Evolutionary conservation across 345 rosid species (phyloP).

Genomic region (Lepidium aucheri): DNA sequence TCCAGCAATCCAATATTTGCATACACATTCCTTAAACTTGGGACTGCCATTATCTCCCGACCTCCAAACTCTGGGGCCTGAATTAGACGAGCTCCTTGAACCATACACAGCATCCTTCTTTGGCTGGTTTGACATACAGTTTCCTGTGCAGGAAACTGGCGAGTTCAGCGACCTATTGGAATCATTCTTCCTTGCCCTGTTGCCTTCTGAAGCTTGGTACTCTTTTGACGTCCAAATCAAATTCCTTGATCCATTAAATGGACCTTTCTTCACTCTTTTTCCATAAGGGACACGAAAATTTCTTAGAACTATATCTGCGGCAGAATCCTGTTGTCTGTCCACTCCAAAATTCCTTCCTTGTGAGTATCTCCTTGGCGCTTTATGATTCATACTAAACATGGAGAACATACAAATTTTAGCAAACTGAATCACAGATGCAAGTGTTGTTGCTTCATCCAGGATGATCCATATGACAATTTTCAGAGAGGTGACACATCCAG

Average conservation of each 20-base stretch:
- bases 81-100: not conserved
- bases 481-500: not conserved
- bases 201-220: not conserved
- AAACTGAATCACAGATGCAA: not conserved
- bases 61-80: not conserved
- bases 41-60: not conserved
- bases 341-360: slow-evolving; percentile 9
- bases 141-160: not conserved
- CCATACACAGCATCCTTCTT: not conserved
- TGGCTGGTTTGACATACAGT: not conserved
- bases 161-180: not conserved
- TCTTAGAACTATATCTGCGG: slow-evolving; percentile 13
- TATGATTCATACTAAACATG: slow-evolving; percentile 13
- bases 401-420: slow-evolving; percentile 5
- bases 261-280: not conserved
- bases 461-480: not conserved
- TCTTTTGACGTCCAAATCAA: slow-evolving; percentile 13
- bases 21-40: slow-evolving; percentile 1
- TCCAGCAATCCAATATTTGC: slow-evolving; percentile 25
- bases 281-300: slow-evolving; percentile 1
- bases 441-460: slow-evolving; percentile 10
- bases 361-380: slow-evolving; percentile 9
- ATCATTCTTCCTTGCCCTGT: not conserved
- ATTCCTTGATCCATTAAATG: slow-evolving; percentile 8
- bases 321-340: not conserved